Percentiles rank a stretch among this genome's conserved stretches.
phyloP scores from a whole-genome alignment of 2,329 filamentous ascomycete species.

The Rosellinia necatrix region DNA sequence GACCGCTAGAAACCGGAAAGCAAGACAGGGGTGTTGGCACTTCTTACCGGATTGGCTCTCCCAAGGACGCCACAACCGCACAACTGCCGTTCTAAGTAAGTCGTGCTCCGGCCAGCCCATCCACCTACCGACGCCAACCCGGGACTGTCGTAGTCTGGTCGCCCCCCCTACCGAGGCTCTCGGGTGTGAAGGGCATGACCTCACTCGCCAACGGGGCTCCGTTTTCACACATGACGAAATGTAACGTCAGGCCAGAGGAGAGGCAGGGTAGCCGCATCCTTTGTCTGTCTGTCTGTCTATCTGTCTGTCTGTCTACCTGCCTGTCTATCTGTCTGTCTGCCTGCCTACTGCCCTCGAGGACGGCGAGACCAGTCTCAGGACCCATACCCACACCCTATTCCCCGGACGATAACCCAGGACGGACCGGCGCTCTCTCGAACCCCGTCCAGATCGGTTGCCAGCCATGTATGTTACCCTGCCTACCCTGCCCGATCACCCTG shows the following conservation, averaged over 20 bases:
- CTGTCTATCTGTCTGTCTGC: no score
- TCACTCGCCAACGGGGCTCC: slow-evolving; percentile 6
- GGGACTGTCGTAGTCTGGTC: background rate
- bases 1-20: slow-evolving; percentile 14
- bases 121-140: slow-evolving; percentile 7
- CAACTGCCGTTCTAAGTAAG: slow-evolving; percentile 28
- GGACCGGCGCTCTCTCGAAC: slow-evolving; percentile 9
- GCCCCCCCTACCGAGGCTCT: slow-evolving; percentile 21
- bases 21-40: slow-evolving; percentile 5
- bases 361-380: background rate
- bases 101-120: background rate
- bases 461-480: slow-evolving; percentile 7
- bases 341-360: no score
- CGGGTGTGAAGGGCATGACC: slow-evolving; percentile 14
- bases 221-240: slow-evolving; percentile 16
- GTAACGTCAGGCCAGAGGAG: slow-evolving; percentile 12
- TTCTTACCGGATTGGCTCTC: slow-evolving; percentile 17
- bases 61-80: slow-evolving; percentile 17
- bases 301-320: no score
- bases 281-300: no score
- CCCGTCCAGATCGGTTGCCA: background rate
- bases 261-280: background rate
- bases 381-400: background rate
- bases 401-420: background rate
- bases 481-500: slow-evolving; percentile 1